Evolutionary conservation across 2,329 filamentous ascomycete genomes (phyloP).

Genomic region (Fusarium xyrophilum): DNA sequence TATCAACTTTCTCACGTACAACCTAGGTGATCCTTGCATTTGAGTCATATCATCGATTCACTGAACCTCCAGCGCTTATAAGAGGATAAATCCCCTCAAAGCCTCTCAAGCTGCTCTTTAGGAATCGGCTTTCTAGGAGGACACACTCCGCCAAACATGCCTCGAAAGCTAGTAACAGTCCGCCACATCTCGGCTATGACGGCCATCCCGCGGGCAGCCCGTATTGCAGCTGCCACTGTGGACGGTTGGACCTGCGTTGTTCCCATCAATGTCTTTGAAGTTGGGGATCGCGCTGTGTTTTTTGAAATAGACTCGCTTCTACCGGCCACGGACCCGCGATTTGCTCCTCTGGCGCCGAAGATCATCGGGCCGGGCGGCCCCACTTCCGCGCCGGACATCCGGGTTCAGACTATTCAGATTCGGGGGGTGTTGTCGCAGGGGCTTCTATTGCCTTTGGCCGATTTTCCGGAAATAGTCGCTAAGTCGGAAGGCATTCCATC

Average conservation of each 20-base stretch:
- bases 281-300: constrained; percentile 29
- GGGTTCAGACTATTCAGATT: constrained; percentile 30
- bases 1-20: background rate
- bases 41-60: constrained; percentile 22
- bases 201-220: constrained; percentile 33
- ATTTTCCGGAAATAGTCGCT: constrained; percentile 28
- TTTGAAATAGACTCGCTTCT: constrained; percentile 39
- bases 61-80: background rate
- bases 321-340: constrained; percentile 30
- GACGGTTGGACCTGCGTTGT: constrained; percentile 39
- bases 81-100: background rate
- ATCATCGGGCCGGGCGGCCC: background rate
- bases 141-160: constrained; percentile 15
- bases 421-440: constrained; percentile 34
- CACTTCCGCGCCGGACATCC: constrained; percentile 19
- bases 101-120: background rate
- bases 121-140: too few species aligned
- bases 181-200: constrained; percentile 25
- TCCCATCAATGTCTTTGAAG: constrained; percentile 13
- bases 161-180: constrained; percentile 36
- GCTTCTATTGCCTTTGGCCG: constrained; percentile 27
- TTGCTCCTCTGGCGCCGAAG: constrained; percentile 19
- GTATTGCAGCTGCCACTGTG: constrained; percentile 26
- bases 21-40: background rate
- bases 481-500: background rate